A percentile compares a stretch with the other conserved stretches of the same genome.
These are phyloP conservation scores for Saccharomycopsis sp. DNA, from an alignment of 805 yeast genomes.

Conservation along the genomic window DNA sequence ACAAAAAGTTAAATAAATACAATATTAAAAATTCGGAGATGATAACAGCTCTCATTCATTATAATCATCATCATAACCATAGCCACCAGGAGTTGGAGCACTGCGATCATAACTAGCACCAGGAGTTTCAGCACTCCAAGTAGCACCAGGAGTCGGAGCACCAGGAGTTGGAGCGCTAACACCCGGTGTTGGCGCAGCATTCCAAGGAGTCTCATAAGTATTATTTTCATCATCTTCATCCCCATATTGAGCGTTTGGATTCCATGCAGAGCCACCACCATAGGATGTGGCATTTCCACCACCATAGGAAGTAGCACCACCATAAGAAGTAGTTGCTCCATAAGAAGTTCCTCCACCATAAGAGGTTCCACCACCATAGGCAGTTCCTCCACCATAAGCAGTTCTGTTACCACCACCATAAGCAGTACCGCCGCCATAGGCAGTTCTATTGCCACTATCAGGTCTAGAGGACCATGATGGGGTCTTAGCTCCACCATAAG, in stretches of 20 bases:
- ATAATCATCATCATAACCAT: conserved; percentile 8
- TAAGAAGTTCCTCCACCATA: conserved; percentile 19
- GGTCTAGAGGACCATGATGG: conserved; percentile 22
- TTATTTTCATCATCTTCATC: conserved; percentile 25
- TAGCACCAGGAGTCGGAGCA: conserved; percentile 28
- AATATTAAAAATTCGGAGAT: neutral
- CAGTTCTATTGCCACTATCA: conserved; percentile 25
- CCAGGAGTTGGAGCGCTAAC: conserved; percentile 27
- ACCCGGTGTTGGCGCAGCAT: conserved; percentile 27
- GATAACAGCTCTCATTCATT: neutral
- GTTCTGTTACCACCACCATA: conserved; percentile 20
- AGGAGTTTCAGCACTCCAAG: conserved; percentile 28
- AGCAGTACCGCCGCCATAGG: conserved; percentile 33
- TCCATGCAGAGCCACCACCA: conserved; percentile 35
- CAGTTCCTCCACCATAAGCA: conserved; percentile 22
- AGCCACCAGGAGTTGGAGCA: conserved; percentile 18
- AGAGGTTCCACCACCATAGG: conserved; percentile 22
- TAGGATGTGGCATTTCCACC: conserved; percentile 25
- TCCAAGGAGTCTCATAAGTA: conserved; percentile 29
- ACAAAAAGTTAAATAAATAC: neutral
- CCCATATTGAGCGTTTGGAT: conserved; percentile 10
- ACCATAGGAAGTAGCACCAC: conserved; percentile 21
- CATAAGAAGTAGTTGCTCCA: conserved; percentile 15
- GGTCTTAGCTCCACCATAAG: conserved; percentile 27
- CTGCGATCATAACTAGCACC: conserved; percentile 24